Percentiles rank a stretch among this genome's conserved stretches.
These are phyloP conservation scores for Closterium sp. DNA, from an alignment of 139 green algal genomes.

Conservation along the genomic window DNA sequence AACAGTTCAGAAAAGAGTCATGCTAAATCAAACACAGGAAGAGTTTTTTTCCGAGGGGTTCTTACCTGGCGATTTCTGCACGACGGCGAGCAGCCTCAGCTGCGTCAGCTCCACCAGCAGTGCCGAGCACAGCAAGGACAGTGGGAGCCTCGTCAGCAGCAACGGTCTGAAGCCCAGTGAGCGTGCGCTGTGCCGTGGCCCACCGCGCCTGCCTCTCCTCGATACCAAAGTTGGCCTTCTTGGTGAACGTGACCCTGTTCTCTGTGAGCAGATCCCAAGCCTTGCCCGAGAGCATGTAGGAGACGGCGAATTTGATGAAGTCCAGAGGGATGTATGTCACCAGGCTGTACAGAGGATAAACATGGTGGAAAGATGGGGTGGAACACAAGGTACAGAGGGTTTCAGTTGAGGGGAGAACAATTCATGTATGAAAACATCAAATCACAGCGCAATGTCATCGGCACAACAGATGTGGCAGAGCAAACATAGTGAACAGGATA, in stretches of 20 bases:
- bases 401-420: not conserved
- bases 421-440: too few species aligned
- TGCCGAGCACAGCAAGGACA: not conserved
- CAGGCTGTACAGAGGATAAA: not conserved
- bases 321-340: slow-evolving; percentile 46
- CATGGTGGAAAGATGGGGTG: too few species aligned
- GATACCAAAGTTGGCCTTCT: slow-evolving; percentile 32
- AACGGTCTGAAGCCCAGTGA: slow-evolving; percentile 23
- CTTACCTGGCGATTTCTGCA: slow-evolving; percentile 23
- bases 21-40: too few species aligned
- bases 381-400: not conserved
- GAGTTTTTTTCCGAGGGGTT: too few species aligned
- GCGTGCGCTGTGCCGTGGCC: slow-evolving; percentile 38
- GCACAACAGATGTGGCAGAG: too few species aligned
- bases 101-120: slow-evolving; percentile 7
- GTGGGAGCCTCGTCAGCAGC: not conserved
- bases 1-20: too few species aligned
- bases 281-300: slow-evolving; percentile 29
- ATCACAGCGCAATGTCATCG: too few species aligned
- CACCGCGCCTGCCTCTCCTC: slow-evolving; percentile 34
- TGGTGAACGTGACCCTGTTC: slow-evolving; percentile 15
- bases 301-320: slow-evolving; percentile 45
- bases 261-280: slow-evolving; percentile 30
- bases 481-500: too few species aligned
- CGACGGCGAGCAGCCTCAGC: slow-evolving; percentile 11